Evolutionary conservation across 2,329 filamentous ascomycete species (phyloP), one percentile per base, ranked within the genome.

Genomic region (Curvularia sp.): DNA sequence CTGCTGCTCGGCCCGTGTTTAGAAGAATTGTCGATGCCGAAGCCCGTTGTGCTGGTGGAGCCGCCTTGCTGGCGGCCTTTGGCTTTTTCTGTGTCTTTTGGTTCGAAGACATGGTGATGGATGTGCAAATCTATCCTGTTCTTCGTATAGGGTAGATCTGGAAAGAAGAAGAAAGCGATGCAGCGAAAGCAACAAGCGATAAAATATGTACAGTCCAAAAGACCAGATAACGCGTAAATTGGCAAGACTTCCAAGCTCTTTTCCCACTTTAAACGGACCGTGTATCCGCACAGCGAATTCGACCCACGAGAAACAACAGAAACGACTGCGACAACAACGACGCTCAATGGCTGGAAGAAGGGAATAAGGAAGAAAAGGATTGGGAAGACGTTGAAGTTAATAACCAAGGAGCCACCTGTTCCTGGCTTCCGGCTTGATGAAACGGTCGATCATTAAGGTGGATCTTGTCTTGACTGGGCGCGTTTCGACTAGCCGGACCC

Each of bases 21-120:
- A 68, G 72, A 28, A 76, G 51, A 2, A 75, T 43, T 9, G 63
- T 67, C 12, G 69, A 64, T 33, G 65, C 51, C 24, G 70, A 59
- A 18, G 66, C 53, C 49, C 70, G 63, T 57, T 63, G 64, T 49
- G 71, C 53, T 56, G 68, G 61, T 53, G 60, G 66, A 42, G 67
- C 64, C 4, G 68, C 65, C 50, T 72, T 65, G 51, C 66, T 70
- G 7, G 64, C 69, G 24, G 67, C 71, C 62, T 72, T 73, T 18
- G 74, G 74, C 61, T 76, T 77, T 49, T 70, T 73, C 31, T 63
- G 68, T n/a, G 68, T 72, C 46, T 76, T 77, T 35, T 70, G 68
- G 57, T 67, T 66, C 18, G 73, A 66, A 26, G 74, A 70, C 75
- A 77, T 77, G 50, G 22, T 57, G 39, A 44, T n/a, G 33, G 30